Conservation (phyloP, 2,329 filamentous ascomycete species). For the Ophiocordyceps sinensis region DNA sequence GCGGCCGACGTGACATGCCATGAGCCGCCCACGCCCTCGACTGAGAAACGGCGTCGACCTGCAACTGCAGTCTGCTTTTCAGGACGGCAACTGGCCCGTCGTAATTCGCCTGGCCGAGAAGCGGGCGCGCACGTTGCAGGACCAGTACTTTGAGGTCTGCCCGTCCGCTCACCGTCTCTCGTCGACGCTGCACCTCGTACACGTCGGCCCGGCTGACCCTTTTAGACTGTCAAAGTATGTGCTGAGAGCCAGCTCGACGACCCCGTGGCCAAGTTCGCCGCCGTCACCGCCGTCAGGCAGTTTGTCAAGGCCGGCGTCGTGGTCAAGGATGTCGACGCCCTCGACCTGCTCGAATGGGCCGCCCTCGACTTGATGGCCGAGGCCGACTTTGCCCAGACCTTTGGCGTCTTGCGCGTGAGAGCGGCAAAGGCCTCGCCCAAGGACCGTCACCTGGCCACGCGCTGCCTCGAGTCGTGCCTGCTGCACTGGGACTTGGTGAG, state of each 20-base stretch:
- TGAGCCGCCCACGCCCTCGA: constrained; percentile 19
- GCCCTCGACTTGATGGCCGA: constrained; percentile 22
- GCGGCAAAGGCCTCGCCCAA: constrained; percentile 39
- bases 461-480: constrained; percentile 37
- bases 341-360: constrained; percentile 43
- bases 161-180: background rate
- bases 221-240: constrained; percentile 30
- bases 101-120: constrained; percentile 38
- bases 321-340: constrained; percentile 32
- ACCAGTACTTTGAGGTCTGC: constrained; percentile 39
- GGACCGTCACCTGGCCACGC: constrained; percentile 23
- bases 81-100: constrained; percentile 36
- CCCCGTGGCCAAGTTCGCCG: constrained; percentile 27
- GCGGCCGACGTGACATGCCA: constrained; percentile 5
- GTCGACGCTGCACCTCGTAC: background rate
- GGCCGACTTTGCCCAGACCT: constrained; percentile 27
- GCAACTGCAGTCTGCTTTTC: constrained; percentile 40
- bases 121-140: constrained; percentile 31
- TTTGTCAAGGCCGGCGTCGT: constrained; percentile 30
- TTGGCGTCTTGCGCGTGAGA: constrained; percentile 34
- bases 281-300: constrained; percentile 27
- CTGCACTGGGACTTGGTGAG: constrained; percentile 40
- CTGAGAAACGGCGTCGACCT: constrained; percentile 37
- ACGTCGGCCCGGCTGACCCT: background rate
- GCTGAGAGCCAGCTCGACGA: constrained; percentile 39